Percentiles rank a stretch among this genome's conserved stretches.
Evolutionary conservation across 2,329 filamentous ascomycete species (phyloP).

Genomic region (Aspergillus quadricinctus): DNA sequence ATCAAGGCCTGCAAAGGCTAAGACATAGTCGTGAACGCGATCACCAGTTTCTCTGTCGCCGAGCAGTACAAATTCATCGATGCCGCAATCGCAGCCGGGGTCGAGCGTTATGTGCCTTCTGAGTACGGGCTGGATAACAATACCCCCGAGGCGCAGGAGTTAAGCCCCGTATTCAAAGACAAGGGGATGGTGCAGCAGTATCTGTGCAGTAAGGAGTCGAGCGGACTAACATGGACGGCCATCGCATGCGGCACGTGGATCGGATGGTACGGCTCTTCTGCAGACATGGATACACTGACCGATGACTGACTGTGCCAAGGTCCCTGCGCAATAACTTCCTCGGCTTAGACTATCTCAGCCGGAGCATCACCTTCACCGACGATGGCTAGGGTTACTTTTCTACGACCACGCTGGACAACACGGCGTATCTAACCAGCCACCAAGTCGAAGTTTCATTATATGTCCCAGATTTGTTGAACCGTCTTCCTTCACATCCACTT

Average conservation of each 20-base stretch:
- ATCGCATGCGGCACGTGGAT: constrained; percentile 13
- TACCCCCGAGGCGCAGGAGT: background rate
- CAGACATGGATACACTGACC: background rate
- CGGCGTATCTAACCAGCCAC: no score
- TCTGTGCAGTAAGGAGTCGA: constrained; percentile 7
- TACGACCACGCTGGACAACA: constrained; percentile 10
- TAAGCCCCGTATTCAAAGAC: constrained; percentile 7
- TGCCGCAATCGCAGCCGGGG: constrained; percentile 7
- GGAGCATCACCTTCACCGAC: constrained; percentile 6
- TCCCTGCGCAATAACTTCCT: constrained; percentile 9
- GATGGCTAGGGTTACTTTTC: constrained; percentile 5
- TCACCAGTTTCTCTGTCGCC: constrained; percentile 9
- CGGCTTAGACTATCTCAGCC: constrained; percentile 3
- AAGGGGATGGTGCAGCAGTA: constrained; percentile 10
- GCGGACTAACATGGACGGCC: constrained; percentile 13
- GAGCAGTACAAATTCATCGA: constrained; percentile 13
- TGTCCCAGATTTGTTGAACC: no score
- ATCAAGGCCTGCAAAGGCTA: constrained; percentile 14
- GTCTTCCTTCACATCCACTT: no score
- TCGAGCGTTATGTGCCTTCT: constrained; percentile 9
- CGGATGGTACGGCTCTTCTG: constrained; percentile 8
- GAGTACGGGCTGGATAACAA: constrained; percentile 14
- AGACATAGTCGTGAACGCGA: constrained; percentile 13
- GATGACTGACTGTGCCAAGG: background rate
- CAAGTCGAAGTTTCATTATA: no score